A percentile compares a stretch with the other conserved stretches of the same genome.
These are phyloP conservation scores for Cladosporium colombiae DNA, from an alignment of 2,329 filamentous ascomycete genomes.

Conservation along the genomic window DNA sequence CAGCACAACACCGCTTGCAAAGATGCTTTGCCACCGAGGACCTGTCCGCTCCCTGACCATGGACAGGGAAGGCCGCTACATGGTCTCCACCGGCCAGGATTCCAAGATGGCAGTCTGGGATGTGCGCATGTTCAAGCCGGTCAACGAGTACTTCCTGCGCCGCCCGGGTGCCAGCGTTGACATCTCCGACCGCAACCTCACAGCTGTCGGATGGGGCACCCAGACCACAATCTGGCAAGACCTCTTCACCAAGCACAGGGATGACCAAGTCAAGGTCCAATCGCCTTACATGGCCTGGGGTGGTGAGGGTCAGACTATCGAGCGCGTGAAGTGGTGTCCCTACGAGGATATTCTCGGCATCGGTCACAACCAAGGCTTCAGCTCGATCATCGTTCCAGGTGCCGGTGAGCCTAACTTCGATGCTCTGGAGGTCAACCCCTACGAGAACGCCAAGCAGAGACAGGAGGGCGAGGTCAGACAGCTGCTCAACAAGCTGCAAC, in stretches of 20 bases:
- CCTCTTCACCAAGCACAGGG: constrained; percentile 70
- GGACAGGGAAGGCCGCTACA: constrained; percentile 88
- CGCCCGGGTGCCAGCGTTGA: constrained; percentile 80
- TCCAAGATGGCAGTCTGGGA: constrained; percentile 94
- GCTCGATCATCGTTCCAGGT: constrained; percentile 85
- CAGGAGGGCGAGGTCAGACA: constrained; percentile 89
- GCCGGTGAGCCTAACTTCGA: constrained; percentile 98
- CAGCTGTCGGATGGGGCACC: constrained; percentile 89
- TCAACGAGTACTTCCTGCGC: constrained; percentile 83
- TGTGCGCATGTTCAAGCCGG: constrained; percentile 87
- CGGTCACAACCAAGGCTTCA: constrained; percentile 82
- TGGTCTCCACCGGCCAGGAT: constrained; percentile 91
- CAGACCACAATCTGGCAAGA: constrained; percentile 88
- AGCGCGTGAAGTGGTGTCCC: constrained; percentile 86
- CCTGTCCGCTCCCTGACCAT: constrained; percentile 83
- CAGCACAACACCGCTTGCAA: constrained; percentile 80
- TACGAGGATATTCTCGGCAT: constrained; percentile 92
- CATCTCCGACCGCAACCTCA: constrained; percentile 85
- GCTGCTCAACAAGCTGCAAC: constrained; percentile 89
- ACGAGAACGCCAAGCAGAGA: constrained; percentile 88
- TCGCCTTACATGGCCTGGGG: constrained; percentile 94
- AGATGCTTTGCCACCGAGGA: constrained; percentile 84
- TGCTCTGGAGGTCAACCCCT: constrained; percentile 89
- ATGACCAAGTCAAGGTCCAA: constrained; percentile 71
- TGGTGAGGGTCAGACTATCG: constrained; percentile 77